Percentiles rank a stretch among this genome's conserved stretches.
These are phyloP conservation scores for Ustulina deusta DNA, from an alignment of 2,329 filamentous ascomycete genomes.

Conservation along the genomic window DNA sequence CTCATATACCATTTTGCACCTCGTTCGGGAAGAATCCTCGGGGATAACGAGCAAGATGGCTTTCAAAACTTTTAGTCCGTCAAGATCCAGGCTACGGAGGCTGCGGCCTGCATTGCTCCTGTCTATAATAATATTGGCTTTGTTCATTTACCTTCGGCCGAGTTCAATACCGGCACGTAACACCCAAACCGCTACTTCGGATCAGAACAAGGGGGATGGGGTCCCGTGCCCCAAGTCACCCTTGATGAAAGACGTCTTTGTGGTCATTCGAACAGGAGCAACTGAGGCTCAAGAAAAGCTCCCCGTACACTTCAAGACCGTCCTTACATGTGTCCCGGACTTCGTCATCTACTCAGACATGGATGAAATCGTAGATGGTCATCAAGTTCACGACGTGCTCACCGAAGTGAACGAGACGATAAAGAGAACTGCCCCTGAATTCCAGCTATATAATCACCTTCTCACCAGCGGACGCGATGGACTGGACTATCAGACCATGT, in stretches of 20 bases:
- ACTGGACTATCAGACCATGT: conserved; percentile 47
- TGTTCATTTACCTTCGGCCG: conserved; percentile 30
- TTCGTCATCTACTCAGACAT: conserved; percentile 44
- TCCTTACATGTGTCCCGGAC: conserved; percentile 41
- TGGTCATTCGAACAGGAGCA: conserved; percentile 39
- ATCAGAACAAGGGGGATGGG: conserved; percentile 19
- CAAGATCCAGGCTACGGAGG: conserved; percentile 33
- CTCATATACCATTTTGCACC: background rate
- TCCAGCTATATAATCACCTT: conserved; percentile 43
- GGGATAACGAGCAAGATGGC: conserved; percentile 25
- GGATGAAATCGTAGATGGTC: conserved; percentile 41
- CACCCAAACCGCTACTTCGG: background rate
- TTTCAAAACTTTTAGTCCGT: conserved; percentile 29
- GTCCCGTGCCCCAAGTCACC: conserved; percentile 36
- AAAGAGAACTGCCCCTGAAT: conserved; percentile 32
- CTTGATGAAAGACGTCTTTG: conserved; percentile 38
- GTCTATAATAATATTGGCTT: conserved; percentile 22
- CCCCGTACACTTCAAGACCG: conserved; percentile 42
- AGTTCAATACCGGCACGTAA: conserved; percentile 11
- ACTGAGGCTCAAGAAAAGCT: conserved; percentile 40
- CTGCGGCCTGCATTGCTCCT: conserved; percentile 32
- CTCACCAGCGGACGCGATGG: conserved; percentile 39
- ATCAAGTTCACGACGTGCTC: conserved; percentile 39
- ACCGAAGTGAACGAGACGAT: conserved; percentile 38
- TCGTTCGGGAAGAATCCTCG: background rate